Conservation (phyloP, 208 protist species). For the Eutreptiella sp. region DNA sequence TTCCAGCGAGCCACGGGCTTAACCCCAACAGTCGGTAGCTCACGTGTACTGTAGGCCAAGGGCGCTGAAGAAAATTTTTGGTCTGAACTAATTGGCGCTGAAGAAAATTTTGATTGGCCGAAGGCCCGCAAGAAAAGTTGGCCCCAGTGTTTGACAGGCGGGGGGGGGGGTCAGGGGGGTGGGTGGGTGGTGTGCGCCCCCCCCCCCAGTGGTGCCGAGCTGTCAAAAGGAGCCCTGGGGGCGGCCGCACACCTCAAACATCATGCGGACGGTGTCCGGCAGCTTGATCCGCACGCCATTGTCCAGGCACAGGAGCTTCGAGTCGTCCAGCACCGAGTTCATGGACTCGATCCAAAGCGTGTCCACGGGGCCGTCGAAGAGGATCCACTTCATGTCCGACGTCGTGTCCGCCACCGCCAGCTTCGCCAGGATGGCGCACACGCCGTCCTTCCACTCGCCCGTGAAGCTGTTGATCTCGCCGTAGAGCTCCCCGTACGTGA, state of each 20-base stretch:
- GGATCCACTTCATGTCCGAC: slow-evolving; percentile 87
- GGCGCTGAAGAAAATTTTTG: too few relatives aligned
- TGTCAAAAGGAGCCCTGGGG: too few relatives aligned
- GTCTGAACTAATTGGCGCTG: too few relatives aligned
- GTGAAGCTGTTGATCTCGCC: slow-evolving; percentile 86
- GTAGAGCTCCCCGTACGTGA: slow-evolving; percentile 95
- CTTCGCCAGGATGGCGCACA: slow-evolving; percentile 78
- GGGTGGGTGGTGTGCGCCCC: too few relatives aligned
- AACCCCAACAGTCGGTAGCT: too few relatives aligned
- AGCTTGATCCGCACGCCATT: slow-evolving; percentile 95
- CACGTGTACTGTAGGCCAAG: too few relatives aligned
- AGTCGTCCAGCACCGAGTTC: slow-evolving; percentile 97
- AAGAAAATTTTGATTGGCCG: too few relatives aligned
- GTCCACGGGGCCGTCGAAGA: slow-evolving; percentile 97
- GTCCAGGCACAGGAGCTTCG: slow-evolving; percentile 93
- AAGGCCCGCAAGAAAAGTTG: too few relatives aligned
- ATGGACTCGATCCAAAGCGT: slow-evolving; percentile 98
- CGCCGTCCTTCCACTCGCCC: slow-evolving; percentile 86
- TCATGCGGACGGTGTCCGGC: slow-evolving; percentile 86
- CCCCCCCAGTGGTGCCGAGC: too few relatives aligned
- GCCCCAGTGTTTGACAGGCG: too few relatives aligned
- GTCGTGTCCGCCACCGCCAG: slow-evolving; percentile 72
- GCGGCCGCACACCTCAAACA: slow-evolving; percentile 96
- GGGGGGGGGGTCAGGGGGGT: too few relatives aligned
- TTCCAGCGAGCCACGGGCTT: too few relatives aligned